phyloP scores from a whole-genome alignment of 495 filamentous ascomycete species.

The Staphylotrichum tortipilum region DNA sequence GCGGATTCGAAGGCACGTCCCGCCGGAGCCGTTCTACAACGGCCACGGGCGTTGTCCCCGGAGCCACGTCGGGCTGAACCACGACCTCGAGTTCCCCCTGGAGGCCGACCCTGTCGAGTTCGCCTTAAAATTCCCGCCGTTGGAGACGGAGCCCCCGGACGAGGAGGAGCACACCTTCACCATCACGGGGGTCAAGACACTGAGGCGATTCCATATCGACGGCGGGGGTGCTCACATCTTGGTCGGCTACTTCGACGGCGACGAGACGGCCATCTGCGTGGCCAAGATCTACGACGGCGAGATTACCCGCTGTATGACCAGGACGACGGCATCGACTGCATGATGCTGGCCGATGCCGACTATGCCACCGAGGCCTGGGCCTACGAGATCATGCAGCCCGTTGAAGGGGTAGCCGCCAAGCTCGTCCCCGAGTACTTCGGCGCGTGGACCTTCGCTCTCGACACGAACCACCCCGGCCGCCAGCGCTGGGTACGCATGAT shows the following conservation, averaged over 20 bases:
- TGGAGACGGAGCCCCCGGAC: not conserved
- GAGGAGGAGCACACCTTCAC: not conserved
- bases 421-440: not conserved
- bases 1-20: not conserved
- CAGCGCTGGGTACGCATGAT: constrained; percentile 3
- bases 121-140: not conserved
- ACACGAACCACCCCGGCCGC: not conserved
- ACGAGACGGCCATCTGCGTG: not conserved
- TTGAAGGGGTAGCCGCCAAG: not conserved
- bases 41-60: not conserved
- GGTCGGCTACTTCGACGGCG: not conserved
- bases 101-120: not conserved
- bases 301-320: not conserved
- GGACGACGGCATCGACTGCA: not conserved
- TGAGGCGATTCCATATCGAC: not conserved
- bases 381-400: not conserved
- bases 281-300: constrained; percentile 2
- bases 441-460: not conserved
- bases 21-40: not conserved
- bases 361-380: constrained; percentile 1
- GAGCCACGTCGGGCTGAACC: not conserved
- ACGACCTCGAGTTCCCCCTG: not conserved
- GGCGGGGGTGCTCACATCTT: not conserved
- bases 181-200: not conserved
- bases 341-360: not conserved